Evolutionary conservation across 495 filamentous ascomycete genomes (phyloP), one percentile per base, ranked within the genome.

Genomic region (Aspergillus taichungensis): DNA sequence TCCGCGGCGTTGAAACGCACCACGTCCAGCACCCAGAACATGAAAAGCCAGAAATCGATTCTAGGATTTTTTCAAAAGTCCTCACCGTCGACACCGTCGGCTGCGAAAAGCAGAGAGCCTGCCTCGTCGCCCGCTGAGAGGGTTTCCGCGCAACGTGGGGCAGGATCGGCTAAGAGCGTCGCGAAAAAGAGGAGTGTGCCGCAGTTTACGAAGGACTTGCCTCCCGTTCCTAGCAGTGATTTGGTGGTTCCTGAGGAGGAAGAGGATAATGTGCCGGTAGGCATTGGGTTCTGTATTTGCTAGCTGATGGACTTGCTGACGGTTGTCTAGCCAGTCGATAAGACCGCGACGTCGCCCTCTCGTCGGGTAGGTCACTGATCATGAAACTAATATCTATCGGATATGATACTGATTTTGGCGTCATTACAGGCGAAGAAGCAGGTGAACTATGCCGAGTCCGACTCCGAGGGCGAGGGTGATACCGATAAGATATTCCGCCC

Each of bases 51-150:
- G 65, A 87, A 82, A 51, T 78, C 77, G 8, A 92, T 95, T 40
- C 71, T 89, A 3, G 85, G 87, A 31, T 95, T 95, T 72, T 94
- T 95, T 53, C 73, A 83, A 45, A 91, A 84, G 54, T 77, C 77
- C 8, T 66, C 75, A 0, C 70, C 72, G 7, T 66, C 71, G 13
- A 66, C 72, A 8, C 63, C 63, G 0, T 59, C 67, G 0, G 59
- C 48, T 3, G 49, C 55, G 7, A 57, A 59, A n/a, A 51, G 51
- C 18, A 60, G 54, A 6, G 65, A 66, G 30, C 66, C 70, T 9
- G 68, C 60, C 0, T 68, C 64, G 5, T 67, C 68, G 1, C 69
- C 69, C 3, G 62, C 67, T 8, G 71, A 75, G 54, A 57, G 67
- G 40, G 66, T 60, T 1, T 60, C 66, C 6, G 60, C 64, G 29